phyloP scores from a whole-genome alignment of 805 yeast genomes.

The Yarrowia keelungensis region DNA sequence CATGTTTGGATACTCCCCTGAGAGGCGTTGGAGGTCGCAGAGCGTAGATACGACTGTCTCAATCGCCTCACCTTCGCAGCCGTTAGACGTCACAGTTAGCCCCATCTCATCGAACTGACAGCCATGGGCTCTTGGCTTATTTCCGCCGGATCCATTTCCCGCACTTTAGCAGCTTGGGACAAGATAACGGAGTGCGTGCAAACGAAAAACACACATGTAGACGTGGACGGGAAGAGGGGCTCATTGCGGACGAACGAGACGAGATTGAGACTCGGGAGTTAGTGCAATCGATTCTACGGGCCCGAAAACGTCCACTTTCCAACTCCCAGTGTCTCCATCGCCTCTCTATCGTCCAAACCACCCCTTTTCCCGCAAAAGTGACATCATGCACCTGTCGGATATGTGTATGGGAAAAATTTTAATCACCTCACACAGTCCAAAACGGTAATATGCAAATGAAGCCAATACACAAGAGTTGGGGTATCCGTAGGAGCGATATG shows the following conservation, averaged over 20 bases:
- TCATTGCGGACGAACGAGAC: background rate
- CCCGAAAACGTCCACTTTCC: background rate
- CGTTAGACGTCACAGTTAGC: background rate
- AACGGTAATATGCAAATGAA: conserved; percentile 24
- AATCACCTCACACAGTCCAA: conserved; percentile 18
- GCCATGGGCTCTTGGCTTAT: conserved; percentile 1
- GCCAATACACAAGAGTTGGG: background rate
- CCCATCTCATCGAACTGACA: background rate
- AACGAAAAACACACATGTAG: conserved; percentile 2
- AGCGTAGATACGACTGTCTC: background rate
- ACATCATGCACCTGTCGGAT: conserved; percentile 26
- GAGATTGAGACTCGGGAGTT: background rate
- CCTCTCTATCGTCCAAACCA: background rate
- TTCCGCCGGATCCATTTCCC: conserved; percentile 22
- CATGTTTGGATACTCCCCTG: background rate
- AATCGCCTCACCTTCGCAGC: no score
- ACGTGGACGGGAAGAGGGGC: background rate
- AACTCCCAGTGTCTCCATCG: background rate
- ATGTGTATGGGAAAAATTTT: conserved; percentile 23
- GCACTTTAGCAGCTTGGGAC: conserved; percentile 16
- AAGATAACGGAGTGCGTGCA: conserved; percentile 21
- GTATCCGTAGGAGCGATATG: no score
- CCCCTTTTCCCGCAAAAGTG: conserved; percentile 26
- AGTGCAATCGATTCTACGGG: background rate
- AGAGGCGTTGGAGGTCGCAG: no score